Percentiles rank a stretch among this genome's conserved stretches.
phyloP scores from a whole-genome alignment of 1,284 basidiomycete genomes.

The Neonothopanus nambi region DNA sequence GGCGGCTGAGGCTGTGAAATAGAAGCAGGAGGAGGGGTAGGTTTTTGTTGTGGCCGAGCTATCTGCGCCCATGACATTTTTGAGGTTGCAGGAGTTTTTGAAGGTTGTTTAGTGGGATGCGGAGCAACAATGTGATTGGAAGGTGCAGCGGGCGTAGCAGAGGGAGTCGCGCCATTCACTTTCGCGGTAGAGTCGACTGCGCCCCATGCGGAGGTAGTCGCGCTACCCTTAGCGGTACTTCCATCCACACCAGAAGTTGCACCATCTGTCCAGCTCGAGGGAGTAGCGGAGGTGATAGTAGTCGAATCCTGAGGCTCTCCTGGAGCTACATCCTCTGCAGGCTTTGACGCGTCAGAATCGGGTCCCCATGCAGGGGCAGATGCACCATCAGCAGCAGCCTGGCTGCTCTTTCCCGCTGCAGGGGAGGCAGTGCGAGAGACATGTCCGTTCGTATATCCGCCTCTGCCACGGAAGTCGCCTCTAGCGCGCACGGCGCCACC shows the following conservation, averaged over 20 bases:
- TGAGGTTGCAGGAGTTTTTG: constrained; percentile 66
- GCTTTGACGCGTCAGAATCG: constrained; percentile 2
- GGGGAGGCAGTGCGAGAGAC: constrained; percentile 20
- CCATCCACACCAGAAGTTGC: neutral
- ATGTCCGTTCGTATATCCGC: constrained; percentile 34
- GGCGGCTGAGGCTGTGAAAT: constrained; percentile 19
- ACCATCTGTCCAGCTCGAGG: constrained; percentile 9
- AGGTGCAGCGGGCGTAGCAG: neutral
- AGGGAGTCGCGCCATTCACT: too few species aligned
- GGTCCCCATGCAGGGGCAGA: constrained; percentile 6
- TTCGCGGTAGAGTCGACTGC: neutral
- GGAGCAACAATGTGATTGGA: constrained; percentile 23
- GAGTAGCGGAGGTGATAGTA: constrained; percentile 18
- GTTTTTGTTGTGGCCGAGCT: constrained; percentile 35
- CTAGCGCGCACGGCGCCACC: constrained; percentile 52
- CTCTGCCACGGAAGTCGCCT: constrained; percentile 41
- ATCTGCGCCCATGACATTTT: constrained; percentile 83
- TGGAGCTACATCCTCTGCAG: neutral
- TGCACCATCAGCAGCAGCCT: constrained; percentile 19
- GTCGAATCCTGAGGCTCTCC: constrained; percentile 17
- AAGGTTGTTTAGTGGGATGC: constrained; percentile 26
- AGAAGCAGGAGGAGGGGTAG: constrained; percentile 16
- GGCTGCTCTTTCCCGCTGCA: constrained; percentile 4
- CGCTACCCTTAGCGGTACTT: neutral
- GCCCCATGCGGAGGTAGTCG: constrained; percentile 39